These are phyloP conservation scores for Pyricularia pennisetigena DNA, from an alignment of 2,329 filamentous ascomycete species.

Conservation along the genomic window DNA sequence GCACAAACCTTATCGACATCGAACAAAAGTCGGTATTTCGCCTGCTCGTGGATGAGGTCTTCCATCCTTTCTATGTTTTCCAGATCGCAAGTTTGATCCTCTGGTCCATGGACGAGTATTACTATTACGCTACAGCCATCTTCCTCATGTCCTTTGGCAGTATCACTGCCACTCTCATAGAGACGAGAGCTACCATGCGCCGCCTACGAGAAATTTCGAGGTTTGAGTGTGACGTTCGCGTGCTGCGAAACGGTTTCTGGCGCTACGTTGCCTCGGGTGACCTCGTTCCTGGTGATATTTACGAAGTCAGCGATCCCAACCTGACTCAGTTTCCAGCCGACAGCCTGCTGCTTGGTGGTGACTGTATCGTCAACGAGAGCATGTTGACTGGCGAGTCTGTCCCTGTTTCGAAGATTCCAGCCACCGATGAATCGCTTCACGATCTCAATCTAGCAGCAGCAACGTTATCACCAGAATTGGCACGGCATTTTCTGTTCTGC, in stretches of 20 bases:
- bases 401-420: conserved; percentile 84
- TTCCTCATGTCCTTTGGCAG: conserved; percentile 91
- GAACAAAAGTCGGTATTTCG: conserved; percentile 78
- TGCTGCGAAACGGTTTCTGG: conserved; percentile 94
- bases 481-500: conserved; percentile 84
- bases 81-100: conserved; percentile 89
- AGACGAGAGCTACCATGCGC: conserved; percentile 88
- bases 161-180: conserved; percentile 79
- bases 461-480: conserved; percentile 72
- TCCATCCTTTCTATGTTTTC: conserved; percentile 98
- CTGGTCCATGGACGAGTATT: conserved; percentile 94
- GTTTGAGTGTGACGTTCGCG: conserved; percentile 92
- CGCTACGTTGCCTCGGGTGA: conserved; percentile 77
- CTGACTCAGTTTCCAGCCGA: conserved; percentile 85
- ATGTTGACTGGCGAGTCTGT: conserved; percentile 98
- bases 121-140: conserved; percentile 94
- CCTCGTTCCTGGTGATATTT: conserved; percentile 89
- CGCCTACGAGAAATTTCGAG: conserved; percentile 82
- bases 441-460: conserved; percentile 70
- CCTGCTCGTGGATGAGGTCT: conserved; percentile 83
- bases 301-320: conserved; percentile 90
- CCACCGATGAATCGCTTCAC: conserved; percentile 69
- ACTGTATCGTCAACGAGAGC: conserved; percentile 98
- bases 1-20: conserved; percentile 84
- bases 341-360: conserved; percentile 80